These are phyloP conservation scores for Chiua virens DNA, from an alignment of 768 basidiomycete genomes.

Conservation along the genomic window DNA sequence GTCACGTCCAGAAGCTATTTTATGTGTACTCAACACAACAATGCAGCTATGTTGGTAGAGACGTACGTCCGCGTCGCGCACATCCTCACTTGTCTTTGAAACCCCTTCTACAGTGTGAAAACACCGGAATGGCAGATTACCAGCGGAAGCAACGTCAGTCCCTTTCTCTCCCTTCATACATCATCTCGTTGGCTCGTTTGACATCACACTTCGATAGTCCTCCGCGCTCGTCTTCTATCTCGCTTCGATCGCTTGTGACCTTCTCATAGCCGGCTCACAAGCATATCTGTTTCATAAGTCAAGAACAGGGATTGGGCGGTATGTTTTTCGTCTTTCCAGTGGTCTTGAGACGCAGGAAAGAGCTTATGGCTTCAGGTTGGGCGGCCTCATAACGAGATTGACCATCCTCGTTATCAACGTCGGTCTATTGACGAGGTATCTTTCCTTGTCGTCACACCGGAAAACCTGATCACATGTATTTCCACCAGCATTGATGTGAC, in stretches of 20 bases:
- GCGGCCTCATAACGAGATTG: slow-evolving; percentile 33
- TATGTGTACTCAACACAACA: too few species aligned
- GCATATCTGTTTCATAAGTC: slow-evolving; percentile 34
- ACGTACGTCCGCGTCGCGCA: slow-evolving; percentile 18
- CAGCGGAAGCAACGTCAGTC: slow-evolving; percentile 31
- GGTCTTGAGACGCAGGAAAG: not conserved
- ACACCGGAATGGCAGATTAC: slow-evolving; percentile 30
- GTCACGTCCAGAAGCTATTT: too few species aligned
- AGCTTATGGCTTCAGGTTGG: slow-evolving; percentile 20
- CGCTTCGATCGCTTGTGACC: slow-evolving; percentile 34
- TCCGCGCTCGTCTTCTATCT: slow-evolving; percentile 34
- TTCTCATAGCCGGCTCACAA: slow-evolving; percentile 35
- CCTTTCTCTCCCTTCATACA: not conserved
- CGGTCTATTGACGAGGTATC: slow-evolving; percentile 36
- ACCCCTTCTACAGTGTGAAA: not conserved
- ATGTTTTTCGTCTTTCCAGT: slow-evolving; percentile 1
- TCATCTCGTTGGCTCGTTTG: not conserved
- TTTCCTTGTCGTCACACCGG: not conserved
- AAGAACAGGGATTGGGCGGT: slow-evolving; percentile 31
- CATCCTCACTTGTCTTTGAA: not conserved
- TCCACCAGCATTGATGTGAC: slow-evolving; percentile 30
- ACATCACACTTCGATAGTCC: slow-evolving; percentile 13
- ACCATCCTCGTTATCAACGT: slow-evolving; percentile 37
- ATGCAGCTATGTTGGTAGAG: slow-evolving; percentile 19
- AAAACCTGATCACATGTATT: not conserved